Conservation (phyloP, 2,329 filamentous ascomycete genomes). For the Pyricularia grisea region DNA sequence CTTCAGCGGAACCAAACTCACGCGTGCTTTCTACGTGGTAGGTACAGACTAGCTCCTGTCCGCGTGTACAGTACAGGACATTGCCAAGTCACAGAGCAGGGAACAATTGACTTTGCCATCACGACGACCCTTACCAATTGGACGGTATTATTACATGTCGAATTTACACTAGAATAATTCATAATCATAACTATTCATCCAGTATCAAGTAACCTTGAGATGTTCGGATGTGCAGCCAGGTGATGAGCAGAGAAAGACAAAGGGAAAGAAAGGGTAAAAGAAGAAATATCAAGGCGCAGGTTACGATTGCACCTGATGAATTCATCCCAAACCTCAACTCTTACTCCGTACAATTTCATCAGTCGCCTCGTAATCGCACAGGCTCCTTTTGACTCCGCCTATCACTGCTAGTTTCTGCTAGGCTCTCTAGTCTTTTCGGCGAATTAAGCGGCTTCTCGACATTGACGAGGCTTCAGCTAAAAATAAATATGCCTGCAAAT, state of each 20-base stretch:
- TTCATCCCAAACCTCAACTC: not conserved
- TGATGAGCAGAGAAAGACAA: not conserved
- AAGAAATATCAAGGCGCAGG: not conserved
- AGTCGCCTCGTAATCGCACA: not conserved
- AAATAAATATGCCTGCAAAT: not conserved
- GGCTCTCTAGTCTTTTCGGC: not conserved
- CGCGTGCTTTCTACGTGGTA: not conserved
- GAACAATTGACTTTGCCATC: not conserved
- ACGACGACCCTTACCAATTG: not conserved
- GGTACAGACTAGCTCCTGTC: not conserved
- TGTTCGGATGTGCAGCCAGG: not conserved
- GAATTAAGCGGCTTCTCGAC: not conserved
- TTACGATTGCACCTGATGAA: not conserved
- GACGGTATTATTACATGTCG: not conserved
- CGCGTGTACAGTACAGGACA: not conserved
- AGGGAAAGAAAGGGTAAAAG: not conserved
- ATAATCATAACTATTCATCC: too few relatives aligned
- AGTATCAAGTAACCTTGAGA: not conserved
- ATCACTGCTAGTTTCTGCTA: not conserved
- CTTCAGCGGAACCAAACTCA: not conserved
- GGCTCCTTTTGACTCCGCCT: not conserved
- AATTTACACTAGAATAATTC: not conserved
- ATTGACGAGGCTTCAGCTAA: not conserved
- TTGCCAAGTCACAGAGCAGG: not conserved
- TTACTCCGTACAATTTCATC: not conserved